Conservation (phyloP, 139 green algal genomes). For the Marvania coccoides region DNA sequence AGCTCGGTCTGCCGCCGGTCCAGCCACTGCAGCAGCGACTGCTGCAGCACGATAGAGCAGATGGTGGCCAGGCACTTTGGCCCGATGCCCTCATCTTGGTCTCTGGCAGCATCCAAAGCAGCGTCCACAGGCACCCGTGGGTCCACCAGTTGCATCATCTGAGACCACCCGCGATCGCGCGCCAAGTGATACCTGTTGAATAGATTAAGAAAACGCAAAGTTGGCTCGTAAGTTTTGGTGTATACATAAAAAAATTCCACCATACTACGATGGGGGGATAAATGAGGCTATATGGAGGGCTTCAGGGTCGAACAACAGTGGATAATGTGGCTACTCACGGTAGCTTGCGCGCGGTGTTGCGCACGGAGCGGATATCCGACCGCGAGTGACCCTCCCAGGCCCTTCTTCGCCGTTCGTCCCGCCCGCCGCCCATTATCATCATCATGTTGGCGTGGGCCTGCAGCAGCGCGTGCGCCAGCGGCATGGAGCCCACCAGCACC, state of each 20-base stretch:
- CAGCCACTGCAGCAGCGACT: constrained; percentile 39
- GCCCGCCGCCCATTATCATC: constrained; percentile 9
- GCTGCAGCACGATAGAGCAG: constrained; percentile 34
- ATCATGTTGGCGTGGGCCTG: constrained; percentile 30
- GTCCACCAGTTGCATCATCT: constrained; percentile 36
- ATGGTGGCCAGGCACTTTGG: constrained; percentile 41
- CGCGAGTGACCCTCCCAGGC: constrained; percentile 44
- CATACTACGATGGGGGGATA: too few relatives aligned
- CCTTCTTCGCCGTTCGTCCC: constrained; percentile 26
- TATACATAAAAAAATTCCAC: too few relatives aligned
- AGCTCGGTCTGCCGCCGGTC: constrained; percentile 25
- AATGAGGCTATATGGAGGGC: too few relatives aligned
- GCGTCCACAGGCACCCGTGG: constrained; percentile 39
- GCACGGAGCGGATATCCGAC: constrained; percentile 43
- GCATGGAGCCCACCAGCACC: constrained; percentile 26
- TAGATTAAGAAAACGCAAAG: too few relatives aligned
- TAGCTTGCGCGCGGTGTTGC: constrained; percentile 39
- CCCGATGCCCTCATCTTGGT: constrained; percentile 33
- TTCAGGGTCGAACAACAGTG: too few relatives aligned
- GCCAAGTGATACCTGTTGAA: constrained; percentile 56
- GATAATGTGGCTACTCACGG: too few relatives aligned
- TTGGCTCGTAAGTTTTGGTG: too few relatives aligned
- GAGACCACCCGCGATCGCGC: constrained; percentile 19
- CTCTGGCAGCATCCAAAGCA: constrained; percentile 34
- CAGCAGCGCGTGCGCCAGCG: constrained; percentile 45